Base-by-base conservation (phyloP, 306 rosid species). In the Rubus parviflorus region DNA sequence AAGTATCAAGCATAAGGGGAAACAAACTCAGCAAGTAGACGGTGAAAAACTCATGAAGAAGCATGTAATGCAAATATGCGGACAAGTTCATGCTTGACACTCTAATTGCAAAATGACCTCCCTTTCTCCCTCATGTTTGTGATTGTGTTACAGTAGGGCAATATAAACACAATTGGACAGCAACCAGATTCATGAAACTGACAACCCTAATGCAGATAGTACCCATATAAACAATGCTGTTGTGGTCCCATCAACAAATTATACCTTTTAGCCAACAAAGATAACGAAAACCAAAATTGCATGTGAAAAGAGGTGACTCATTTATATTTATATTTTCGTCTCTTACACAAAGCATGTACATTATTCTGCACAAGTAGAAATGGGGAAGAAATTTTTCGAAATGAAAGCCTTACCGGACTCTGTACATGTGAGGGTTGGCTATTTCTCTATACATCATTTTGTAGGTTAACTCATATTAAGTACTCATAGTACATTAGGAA, bases 401-500 rank as follows among this genome's bases (percentile, higher is more conserved):
- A 19, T 20, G 47, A 78, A 57, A 70, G 72, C 74, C 71, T 35
- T 60, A 15, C 75, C 78, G 58, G 62, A 66, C 70, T 79, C 75
- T 81, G 15, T 83, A 82, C 86, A 78, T 16, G 41, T 68, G 74
- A 56, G 19, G 74, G 73, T 47, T 47, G 58, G 78, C 82, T 73
- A 48, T 77, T 57, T 80, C 23, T 57, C 75, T 72, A 68, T 86
- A 56, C 86, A 73, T 25, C 78, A 68, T 22, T 62, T 54, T 71
- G 19, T 61, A 45, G 43, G 75, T 75, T 69, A 40, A 64, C 74
- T 87, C 81, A 88, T 48, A 92, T 56, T 61, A 92, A 77, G 86
- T 87, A 86, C 65, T 92, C 96, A 10, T 86, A 83, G 75, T 92
- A 86, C 87, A 80, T 83, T 48, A 88, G 22, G 78, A 88, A 92